Evolutionary conservation across 768 basidiomycete genomes (phyloP).

Genomic region (Trametes cubensis): DNA sequence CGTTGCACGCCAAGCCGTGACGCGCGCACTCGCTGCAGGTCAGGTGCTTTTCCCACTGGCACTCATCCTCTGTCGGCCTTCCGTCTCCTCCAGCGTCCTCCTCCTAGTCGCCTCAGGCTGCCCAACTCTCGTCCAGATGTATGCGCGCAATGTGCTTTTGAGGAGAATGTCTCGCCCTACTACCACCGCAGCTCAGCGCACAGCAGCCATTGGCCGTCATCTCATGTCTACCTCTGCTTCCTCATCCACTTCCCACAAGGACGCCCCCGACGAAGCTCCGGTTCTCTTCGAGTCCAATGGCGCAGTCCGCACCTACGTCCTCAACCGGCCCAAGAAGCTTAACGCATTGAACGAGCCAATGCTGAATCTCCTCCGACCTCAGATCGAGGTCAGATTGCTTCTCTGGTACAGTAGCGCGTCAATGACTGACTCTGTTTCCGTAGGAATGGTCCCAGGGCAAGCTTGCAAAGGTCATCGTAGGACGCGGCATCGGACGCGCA

Average conservation of each 20-base stretch:
- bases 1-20: not conserved
- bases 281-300: conserved; percentile 73
- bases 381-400: conserved; percentile 63
- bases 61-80: not conserved
- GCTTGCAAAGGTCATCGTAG: conserved; percentile 72
- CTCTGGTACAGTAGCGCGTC: not conserved
- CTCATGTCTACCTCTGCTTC: conserved; percentile 27
- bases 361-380: conserved; percentile 68
- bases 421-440: not conserved
- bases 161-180: conserved; percentile 31
- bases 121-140: conserved; percentile 23
- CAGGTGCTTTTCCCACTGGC: conserved; percentile 1
- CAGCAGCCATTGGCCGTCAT: conserved; percentile 32
- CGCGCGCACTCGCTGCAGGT: not conserved
- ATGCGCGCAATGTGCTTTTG: conserved; percentile 24
- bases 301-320: conserved; percentile 64
- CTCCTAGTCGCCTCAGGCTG: not conserved
- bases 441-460: conserved; percentile 79
- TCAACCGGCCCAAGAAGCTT: conserved; percentile 79
- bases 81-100: conserved; percentile 4
- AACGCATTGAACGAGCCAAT: conserved; percentile 84
- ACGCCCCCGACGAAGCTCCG: conserved; percentile 36
- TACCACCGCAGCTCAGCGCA: conserved; percentile 28
- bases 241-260: conserved; percentile 6
- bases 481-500: conserved; percentile 68